Percentiles rank a stretch among this genome's conserved stretches.
Conservation (phyloP, 768 basidiomycete species). For the Lactarius deliciosus region DNA sequence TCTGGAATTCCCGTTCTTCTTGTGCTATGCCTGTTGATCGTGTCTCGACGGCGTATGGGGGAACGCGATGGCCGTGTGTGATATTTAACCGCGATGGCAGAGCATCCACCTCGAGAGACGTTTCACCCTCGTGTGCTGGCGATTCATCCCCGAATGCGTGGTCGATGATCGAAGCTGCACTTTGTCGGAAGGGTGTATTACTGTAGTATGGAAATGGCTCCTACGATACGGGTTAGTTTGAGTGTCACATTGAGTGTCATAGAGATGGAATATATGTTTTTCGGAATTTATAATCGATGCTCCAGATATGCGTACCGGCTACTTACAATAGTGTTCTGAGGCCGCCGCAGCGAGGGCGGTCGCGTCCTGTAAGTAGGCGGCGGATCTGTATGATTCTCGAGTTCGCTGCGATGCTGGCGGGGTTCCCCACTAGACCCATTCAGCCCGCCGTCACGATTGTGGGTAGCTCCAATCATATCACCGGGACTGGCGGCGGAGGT, state of each 20-base stretch:
- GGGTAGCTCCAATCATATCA: not conserved
- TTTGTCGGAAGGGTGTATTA: not conserved
- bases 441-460: not conserved
- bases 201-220: slow-evolving; percentile 9
- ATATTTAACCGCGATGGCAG: not conserved
- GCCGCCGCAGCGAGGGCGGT: slow-evolving; percentile 14
- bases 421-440: not conserved
- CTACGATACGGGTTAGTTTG: slow-evolving; percentile 4
- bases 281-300: not conserved
- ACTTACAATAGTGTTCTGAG: slow-evolving; percentile 14
- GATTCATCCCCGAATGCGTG: not conserved
- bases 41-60: not conserved
- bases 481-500: slow-evolving; percentile 39
- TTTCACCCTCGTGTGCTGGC: not conserved
- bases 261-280: not conserved
- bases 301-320: not conserved
- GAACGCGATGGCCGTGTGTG: not conserved
- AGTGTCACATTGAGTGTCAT: not conserved
- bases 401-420: not conserved
- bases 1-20: slow-evolving; percentile 1
- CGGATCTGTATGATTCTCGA: slow-evolving; percentile 1
- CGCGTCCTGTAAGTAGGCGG: slow-evolving; percentile 23
- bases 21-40: not conserved
- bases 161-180: not conserved
- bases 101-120: not conserved